A percentile compares a stretch with the other conserved stretches of the same genome.
Evolutionary conservation across 2,329 filamentous ascomycete genomes (phyloP).

Genomic region (Dothistroma pini): DNA sequence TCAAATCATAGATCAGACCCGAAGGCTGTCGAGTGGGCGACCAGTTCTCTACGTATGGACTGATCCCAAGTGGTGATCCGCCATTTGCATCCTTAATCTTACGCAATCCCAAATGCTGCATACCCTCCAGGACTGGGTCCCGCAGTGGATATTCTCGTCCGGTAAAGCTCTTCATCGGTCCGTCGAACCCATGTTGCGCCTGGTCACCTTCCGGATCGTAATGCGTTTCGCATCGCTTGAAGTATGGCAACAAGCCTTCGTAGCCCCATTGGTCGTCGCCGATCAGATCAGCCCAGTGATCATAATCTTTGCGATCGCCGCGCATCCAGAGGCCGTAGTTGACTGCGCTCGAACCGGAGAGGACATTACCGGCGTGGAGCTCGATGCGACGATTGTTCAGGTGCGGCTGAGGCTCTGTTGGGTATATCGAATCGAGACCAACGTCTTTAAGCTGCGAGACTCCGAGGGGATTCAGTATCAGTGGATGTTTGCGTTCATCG

Average conservation of each 20-base stretch:
- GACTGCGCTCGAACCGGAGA: conserved; percentile 5
- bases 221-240: conserved; percentile 9
- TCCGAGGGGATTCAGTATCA: not conserved
- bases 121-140: not conserved
- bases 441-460: conserved; percentile 1
- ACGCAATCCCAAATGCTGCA: not conserved
- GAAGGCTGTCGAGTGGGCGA: not conserved
- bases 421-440: conserved; percentile 1
- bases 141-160: not conserved
- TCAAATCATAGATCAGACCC: conserved; percentile 1
- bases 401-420: not conserved
- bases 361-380: conserved; percentile 5
- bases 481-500: not conserved
- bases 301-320: conserved; percentile 5
- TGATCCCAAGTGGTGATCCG: conserved; percentile 1
- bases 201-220: conserved; percentile 2
- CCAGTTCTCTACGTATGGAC: conserved; percentile 2
- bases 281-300: conserved; percentile 4
- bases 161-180: not conserved
- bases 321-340: conserved; percentile 7
- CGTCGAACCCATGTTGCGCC: conserved; percentile 3
- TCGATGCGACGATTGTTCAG: conserved; percentile 3
- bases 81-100: conserved; percentile 4
- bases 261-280: conserved; percentile 3
- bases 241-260: conserved; percentile 6